Evolutionary conservation across 2,329 filamentous ascomycete genomes (phyloP).

Genomic region (Monosporascus cannonballus): DNA sequence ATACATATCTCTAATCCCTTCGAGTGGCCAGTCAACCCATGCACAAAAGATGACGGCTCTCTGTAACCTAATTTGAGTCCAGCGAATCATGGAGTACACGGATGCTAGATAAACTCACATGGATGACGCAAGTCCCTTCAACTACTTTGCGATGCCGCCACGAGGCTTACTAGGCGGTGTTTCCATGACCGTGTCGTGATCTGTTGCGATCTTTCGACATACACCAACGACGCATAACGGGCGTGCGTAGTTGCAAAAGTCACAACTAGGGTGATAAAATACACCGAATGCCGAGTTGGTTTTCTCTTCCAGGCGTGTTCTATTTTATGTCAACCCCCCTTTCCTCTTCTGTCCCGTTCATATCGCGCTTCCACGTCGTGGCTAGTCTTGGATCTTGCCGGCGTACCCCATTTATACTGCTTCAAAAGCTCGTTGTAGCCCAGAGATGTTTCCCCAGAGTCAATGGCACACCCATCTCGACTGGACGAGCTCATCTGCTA

Average conservation of each 20-base stretch:
- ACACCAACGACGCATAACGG: slow-evolving; percentile 27
- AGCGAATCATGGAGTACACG: slow-evolving; percentile 2
- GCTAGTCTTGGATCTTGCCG: slow-evolving; percentile 19
- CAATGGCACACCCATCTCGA: slow-evolving; percentile 25
- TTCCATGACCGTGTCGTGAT: slow-evolving; percentile 23
- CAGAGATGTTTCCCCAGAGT: slow-evolving; percentile 3
- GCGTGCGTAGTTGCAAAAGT: slow-evolving; percentile 11
- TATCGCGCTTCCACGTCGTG: slow-evolving; percentile 27
- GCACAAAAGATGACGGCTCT: slow-evolving; percentile 19
- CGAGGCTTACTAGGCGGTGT: slow-evolving; percentile 8
- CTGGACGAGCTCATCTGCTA: slow-evolving; percentile 29
- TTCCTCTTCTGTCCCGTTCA: slow-evolving; percentile 32
- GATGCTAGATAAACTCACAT: slow-evolving; percentile 18
- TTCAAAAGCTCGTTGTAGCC: slow-evolving; percentile 27
- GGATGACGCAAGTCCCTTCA: slow-evolving; percentile 26
- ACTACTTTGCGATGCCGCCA: slow-evolving; percentile 18
- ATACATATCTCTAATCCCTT: slow-evolving; percentile 25
- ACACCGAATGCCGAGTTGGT: slow-evolving; percentile 28
- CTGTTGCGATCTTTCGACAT: slow-evolving; percentile 28
- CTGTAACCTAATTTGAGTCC: slow-evolving; percentile 14
- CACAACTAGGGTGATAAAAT: slow-evolving; percentile 22
- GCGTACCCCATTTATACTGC: slow-evolving; percentile 20
- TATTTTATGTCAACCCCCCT: too few species aligned
- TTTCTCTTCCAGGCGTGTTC: neutral
- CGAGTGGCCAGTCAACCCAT: slow-evolving; percentile 26